phyloP scores from a whole-genome alignment of 2,329 filamentous ascomycete species.

The Mycosphaerelloides madeirae region DNA sequence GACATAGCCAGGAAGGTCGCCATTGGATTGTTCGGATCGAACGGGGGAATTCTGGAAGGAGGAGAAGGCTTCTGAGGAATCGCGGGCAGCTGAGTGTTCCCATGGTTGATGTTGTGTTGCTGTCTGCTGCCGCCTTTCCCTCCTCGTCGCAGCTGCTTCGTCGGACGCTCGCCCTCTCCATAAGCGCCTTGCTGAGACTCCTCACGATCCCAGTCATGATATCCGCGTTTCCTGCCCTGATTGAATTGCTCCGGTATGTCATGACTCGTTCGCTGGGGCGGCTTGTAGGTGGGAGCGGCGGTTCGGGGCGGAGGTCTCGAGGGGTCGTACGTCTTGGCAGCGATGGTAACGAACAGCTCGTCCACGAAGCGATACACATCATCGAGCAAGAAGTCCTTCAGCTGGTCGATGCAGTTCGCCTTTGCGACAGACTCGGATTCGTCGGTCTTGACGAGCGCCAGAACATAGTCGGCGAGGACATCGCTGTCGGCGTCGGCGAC shows the following conservation, averaged over 20 bases:
- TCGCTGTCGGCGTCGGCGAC: slow-evolving; percentile 77
- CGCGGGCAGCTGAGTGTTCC: slow-evolving; percentile 13
- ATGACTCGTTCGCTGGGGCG: slow-evolving; percentile 18
- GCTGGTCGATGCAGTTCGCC: slow-evolving; percentile 64
- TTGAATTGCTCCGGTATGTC: slow-evolving; percentile 27
- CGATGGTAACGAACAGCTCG: slow-evolving; percentile 64
- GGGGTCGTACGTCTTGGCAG: slow-evolving; percentile 47
- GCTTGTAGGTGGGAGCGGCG: slow-evolving; percentile 13
- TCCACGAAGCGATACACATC: slow-evolving; percentile 61
- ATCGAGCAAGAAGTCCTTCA: slow-evolving; percentile 70
- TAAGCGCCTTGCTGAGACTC: slow-evolving; percentile 38
- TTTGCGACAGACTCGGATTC: slow-evolving; percentile 61
- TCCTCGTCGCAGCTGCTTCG: slow-evolving; percentile 59
- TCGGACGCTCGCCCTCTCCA: slow-evolving; percentile 41
- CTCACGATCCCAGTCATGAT: slow-evolving; percentile 50
- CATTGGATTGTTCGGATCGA: slow-evolving; percentile 59
- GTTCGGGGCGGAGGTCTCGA: slow-evolving; percentile 15
- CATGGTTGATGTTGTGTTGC: slow-evolving; percentile 10
- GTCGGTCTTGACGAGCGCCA: slow-evolving; percentile 69
- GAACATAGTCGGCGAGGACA: slow-evolving; percentile 78
- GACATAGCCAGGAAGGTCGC: slow-evolving; percentile 60
- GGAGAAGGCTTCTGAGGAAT: slow-evolving; percentile 37
- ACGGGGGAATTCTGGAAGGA: slow-evolving; percentile 45
- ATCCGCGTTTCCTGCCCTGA: slow-evolving; percentile 52
- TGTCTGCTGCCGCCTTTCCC: slow-evolving; percentile 37